Conservation (phyloP, 2,329 filamentous ascomycete genomes). For the Ceratocystis diversiconidia region DNA sequence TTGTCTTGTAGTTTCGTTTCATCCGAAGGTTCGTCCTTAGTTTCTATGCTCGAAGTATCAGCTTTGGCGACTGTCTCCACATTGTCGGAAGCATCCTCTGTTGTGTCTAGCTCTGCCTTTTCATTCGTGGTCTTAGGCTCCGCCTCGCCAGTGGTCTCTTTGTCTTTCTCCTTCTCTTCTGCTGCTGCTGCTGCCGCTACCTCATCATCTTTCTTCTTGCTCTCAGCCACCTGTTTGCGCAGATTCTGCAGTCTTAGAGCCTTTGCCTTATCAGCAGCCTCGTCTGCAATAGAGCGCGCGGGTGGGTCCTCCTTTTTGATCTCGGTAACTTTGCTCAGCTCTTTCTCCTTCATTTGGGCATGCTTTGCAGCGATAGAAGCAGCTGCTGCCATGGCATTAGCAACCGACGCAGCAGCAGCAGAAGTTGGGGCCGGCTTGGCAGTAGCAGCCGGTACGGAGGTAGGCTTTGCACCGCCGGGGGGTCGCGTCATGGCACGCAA, state of each 20-base stretch:
- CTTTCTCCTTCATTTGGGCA: constrained; percentile 16
- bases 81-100: constrained; percentile 17
- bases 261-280: constrained; percentile 51
- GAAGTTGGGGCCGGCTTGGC: constrained; percentile 19
- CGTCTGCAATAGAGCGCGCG: constrained; percentile 44
- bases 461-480: constrained; percentile 25
- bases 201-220: constrained; percentile 21
- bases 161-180: constrained; percentile 15
- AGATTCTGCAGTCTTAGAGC: constrained; percentile 40
- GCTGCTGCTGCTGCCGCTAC: constrained; percentile 17
- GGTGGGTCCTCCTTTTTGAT: constrained; percentile 27
- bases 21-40: constrained; percentile 15
- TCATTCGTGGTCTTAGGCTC: constrained; percentile 22
- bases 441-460: constrained; percentile 18
- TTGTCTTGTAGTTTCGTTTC: constrained; percentile 10
- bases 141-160: constrained; percentile 22
- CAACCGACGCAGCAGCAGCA: constrained; percentile 19
- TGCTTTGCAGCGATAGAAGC: constrained; percentile 20
- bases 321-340: constrained; percentile 10
- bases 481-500: constrained; percentile 18
- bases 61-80: background rate
- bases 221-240: constrained; percentile 41
- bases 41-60: background rate
- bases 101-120: constrained; percentile 20
- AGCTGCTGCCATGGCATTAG: constrained; percentile 20